Percentiles rank a stretch among this genome's conserved stretches.
phyloP scores from a whole-genome alignment of 2,329 filamentous ascomycete genomes.

The Ilyonectria mors-panacis region DNA sequence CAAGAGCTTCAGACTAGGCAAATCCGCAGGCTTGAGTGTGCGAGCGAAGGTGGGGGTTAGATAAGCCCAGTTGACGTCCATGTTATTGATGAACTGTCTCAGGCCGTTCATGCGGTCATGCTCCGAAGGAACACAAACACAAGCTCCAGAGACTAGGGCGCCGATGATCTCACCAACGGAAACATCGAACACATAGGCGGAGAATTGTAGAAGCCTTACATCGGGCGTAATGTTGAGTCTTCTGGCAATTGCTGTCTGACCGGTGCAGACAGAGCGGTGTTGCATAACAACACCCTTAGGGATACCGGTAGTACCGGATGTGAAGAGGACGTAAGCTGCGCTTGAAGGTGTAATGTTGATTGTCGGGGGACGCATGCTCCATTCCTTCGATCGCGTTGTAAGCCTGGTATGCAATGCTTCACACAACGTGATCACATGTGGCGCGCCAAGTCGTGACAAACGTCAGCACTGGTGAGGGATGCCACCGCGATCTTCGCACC shows the following conservation, averaged over 20 bases:
- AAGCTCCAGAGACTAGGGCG: slow-evolving; percentile 56
- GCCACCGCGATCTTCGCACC: background rate
- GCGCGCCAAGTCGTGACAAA: background rate
- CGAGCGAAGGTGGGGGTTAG: slow-evolving; percentile 8
- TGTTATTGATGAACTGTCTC: slow-evolving; percentile 8
- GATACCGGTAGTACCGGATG: slow-evolving; percentile 68
- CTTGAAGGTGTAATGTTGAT: background rate
- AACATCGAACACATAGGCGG: slow-evolving; percentile 56
- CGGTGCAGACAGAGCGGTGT: slow-evolving; percentile 16
- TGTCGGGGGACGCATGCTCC: background rate
- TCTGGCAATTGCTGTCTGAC: slow-evolving; percentile 7
- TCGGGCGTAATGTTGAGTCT: slow-evolving; percentile 4
- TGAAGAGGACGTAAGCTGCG: slow-evolving; percentile 63
- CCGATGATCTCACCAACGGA: slow-evolving; percentile 56
- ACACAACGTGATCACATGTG: background rate
- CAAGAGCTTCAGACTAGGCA: slow-evolving; percentile 10
- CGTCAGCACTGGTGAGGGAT: background rate
- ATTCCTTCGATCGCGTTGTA: background rate
- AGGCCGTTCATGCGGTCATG: slow-evolving; percentile 44
- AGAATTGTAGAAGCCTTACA: slow-evolving; percentile 39
- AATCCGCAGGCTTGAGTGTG: background rate
- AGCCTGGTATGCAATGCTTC: background rate
- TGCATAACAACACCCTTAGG: slow-evolving; percentile 65
- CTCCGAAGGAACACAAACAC: slow-evolving; percentile 57
- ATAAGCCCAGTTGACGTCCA: background rate